A percentile compares a stretch with the other conserved stretches of the same genome.
Conservation (phyloP, 2,329 filamentous ascomycete species). For the Trichoderma sp. region DNA sequence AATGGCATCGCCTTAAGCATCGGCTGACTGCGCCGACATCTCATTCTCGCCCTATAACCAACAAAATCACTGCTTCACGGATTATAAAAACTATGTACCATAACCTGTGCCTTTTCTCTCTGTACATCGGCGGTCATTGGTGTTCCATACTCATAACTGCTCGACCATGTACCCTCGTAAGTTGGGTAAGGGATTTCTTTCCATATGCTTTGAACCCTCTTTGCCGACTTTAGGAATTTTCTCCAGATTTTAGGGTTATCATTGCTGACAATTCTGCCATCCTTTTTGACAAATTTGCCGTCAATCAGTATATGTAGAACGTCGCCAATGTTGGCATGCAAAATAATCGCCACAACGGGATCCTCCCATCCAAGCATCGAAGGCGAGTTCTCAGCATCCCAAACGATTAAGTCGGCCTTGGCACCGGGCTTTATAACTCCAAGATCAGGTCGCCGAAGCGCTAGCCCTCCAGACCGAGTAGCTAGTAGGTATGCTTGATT, state of each 20-base stretch:
- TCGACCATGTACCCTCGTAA: background rate
- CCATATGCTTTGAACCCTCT: background rate
- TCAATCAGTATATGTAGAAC: conserved; percentile 49
- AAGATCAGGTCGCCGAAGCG: conserved; percentile 49
- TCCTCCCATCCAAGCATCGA: conserved; percentile 55
- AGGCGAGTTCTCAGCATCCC: conserved; percentile 42
- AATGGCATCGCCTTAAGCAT: background rate
- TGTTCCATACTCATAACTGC: background rate
- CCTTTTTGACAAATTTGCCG: conserved; percentile 42
- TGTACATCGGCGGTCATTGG: background rate
- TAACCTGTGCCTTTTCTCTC: background rate
- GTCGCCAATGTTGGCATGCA: conserved; percentile 53
- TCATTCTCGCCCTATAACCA: background rate
- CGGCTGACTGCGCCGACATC: background rate
- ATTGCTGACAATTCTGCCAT: conserved; percentile 12
- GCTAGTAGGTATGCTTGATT: conserved; percentile 55
- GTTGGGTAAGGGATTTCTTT: background rate
- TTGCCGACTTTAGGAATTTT: background rate
- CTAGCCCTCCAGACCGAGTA: conserved; percentile 50
- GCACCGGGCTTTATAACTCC: conserved; percentile 48
- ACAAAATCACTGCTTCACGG: background rate
- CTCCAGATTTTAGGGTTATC: background rate
- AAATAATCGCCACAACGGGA: conserved; percentile 53
- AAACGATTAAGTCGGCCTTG: conserved; percentile 48
- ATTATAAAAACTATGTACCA: background rate